Evolutionary conservation across 331 rosid genomes (phyloP).

Genomic region (Telfairia occidentalis): DNA sequence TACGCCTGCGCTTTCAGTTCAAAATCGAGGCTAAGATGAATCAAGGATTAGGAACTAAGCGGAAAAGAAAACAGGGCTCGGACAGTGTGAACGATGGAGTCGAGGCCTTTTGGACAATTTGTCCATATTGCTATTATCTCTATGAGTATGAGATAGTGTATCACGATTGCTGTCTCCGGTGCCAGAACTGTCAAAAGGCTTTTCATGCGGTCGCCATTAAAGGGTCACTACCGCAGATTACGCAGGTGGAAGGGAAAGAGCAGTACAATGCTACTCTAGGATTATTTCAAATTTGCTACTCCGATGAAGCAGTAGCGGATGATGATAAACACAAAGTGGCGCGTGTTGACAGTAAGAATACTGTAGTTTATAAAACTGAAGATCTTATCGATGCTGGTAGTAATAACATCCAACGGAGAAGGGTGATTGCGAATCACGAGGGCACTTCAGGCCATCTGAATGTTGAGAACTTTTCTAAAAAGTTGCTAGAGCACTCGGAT

Average conservation of each 20-base stretch:
- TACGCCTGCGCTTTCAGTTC: constrained; percentile 12
- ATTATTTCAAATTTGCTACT: constrained; percentile 14
- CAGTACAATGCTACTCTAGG: constrained; percentile 35
- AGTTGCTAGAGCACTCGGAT: neutral
- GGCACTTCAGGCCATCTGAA: neutral
- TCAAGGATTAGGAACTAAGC: neutral
- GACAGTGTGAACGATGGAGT: neutral
- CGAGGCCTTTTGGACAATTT: constrained; percentile 32
- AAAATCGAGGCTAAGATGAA: constrained; percentile 10
- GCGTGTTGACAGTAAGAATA: neutral
- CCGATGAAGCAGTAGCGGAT: constrained; percentile 20
- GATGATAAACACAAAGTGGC: neutral
- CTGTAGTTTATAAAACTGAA: neutral
- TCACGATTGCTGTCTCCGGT: constrained; percentile 40
- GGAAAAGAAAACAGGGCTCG: neutral
- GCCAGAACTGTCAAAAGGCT: constrained; percentile 37
- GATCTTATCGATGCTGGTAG: neutral
- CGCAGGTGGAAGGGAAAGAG: constrained; percentile 36
- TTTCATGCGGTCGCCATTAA: constrained; percentile 51
- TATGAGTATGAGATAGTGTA: constrained; percentile 38
- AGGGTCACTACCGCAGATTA: constrained; percentile 25
- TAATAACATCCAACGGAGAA: neutral
- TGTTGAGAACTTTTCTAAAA: neutral
- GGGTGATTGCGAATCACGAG: neutral
- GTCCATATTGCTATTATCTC: constrained; percentile 33